These are phyloP conservation scores for Epichloe sp. DNA, from an alignment of 2,329 filamentous ascomycete species.

Conservation along the genomic window DNA sequence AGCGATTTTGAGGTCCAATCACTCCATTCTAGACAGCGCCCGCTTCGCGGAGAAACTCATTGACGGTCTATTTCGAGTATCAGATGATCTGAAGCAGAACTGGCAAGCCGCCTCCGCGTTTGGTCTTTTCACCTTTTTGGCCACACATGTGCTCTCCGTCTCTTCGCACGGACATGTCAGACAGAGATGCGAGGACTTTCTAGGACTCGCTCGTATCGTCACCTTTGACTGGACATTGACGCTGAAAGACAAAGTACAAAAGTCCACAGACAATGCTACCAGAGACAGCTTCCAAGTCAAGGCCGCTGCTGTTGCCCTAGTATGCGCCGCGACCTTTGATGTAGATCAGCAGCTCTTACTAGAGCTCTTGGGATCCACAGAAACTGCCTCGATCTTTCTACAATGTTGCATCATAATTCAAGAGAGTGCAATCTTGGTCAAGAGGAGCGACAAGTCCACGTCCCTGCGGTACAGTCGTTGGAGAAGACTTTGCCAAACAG, in stretches of 20 bases:
- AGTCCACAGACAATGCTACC: background rate
- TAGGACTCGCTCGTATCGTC: background rate
- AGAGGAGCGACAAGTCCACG: background rate
- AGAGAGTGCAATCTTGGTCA: background rate
- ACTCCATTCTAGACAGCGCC: conserved; percentile 3
- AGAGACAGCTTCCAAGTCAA: background rate
- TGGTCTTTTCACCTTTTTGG: background rate
- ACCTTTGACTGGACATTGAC: background rate
- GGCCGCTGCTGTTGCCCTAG: background rate
- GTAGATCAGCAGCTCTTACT: background rate
- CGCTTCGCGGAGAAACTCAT: background rate
- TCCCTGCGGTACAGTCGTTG: background rate
- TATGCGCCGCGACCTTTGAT: background rate
- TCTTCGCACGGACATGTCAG: background rate
- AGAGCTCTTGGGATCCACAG: background rate
- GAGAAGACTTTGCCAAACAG: conserved; percentile 1
- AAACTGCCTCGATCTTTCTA: background rate
- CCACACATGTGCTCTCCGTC: background rate
- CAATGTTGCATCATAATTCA: background rate
- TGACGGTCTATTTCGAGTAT: background rate
- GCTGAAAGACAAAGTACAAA: background rate
- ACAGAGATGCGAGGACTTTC: background rate
- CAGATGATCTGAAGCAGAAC: background rate
- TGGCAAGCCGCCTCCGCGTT: conserved; percentile 3
- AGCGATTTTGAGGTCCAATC: background rate